phyloP scores from a whole-genome alignment of 2,329 filamentous ascomycete genomes.

The Colletotrichum sojae region DNA sequence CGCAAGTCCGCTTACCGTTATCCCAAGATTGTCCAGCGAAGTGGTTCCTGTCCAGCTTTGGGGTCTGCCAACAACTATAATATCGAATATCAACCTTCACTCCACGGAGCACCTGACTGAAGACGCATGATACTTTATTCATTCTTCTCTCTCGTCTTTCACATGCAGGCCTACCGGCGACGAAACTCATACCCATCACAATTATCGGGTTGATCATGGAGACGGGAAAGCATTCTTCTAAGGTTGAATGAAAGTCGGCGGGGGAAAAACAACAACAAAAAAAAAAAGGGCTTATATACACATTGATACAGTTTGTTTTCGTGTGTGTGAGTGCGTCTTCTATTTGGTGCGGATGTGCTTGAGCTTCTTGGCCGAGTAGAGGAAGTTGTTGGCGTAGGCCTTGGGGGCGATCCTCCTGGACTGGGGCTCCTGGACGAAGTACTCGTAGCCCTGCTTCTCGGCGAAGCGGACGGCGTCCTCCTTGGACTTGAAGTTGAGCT shows the following conservation, averaged over 20 bases:
- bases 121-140: too few species aligned
- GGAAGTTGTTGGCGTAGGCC: conserved; percentile 97
- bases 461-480: conserved; percentile 96
- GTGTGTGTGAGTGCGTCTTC: conserved; percentile 41
- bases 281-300: conserved; percentile 49
- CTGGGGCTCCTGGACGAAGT: conserved; percentile 98
- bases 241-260: too few species aligned
- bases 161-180: too few species aligned
- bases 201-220: too few species aligned
- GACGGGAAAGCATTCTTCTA: conserved; percentile 7
- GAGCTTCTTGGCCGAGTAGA: conserved; percentile 87
- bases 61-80: not conserved
- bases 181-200: too few species aligned
- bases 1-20: conserved; percentile 13
- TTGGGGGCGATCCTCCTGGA: conserved; percentile 88
- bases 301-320: conserved; percentile 39
- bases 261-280: too few species aligned
- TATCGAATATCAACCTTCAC: too few species aligned
- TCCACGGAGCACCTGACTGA: too few species aligned
- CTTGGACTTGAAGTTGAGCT: conserved; percentile 91
- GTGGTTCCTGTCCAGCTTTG: not conserved
- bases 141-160: too few species aligned
- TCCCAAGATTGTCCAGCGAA: not conserved
- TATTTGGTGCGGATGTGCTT: conserved; percentile 90
- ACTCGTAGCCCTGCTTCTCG: conserved; percentile 99